Conservation (phyloP, 192 early-diverging fungal species). For the Piromyces sp. region DNA sequence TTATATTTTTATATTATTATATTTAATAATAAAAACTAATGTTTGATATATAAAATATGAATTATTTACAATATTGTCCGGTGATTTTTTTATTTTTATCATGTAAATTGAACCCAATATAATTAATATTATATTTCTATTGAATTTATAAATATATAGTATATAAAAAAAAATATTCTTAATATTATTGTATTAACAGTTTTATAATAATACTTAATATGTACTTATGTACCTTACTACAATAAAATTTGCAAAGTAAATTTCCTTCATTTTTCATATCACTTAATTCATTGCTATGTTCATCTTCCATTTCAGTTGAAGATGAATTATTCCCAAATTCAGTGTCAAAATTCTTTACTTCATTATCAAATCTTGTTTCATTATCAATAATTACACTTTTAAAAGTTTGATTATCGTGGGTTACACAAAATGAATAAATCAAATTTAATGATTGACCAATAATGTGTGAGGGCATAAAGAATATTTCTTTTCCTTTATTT, state of each 20-base stretch:
- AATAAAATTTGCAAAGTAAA: background rate
- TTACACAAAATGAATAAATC: background rate
- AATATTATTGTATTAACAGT: no score
- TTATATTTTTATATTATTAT: no score
- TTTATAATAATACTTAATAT: no score
- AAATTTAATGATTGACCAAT: background rate
- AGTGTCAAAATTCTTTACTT: background rate
- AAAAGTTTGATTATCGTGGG: background rate
- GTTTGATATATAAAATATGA: no score
- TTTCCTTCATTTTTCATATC: background rate
- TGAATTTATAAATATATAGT: no score
- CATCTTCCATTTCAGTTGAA: background rate
- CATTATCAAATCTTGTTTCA: background rate
- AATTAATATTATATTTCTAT: background rate
- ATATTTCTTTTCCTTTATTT: background rate
- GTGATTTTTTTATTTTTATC: background rate
- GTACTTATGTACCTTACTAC: background rate
- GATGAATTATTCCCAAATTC: background rate
- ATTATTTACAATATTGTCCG: background rate
- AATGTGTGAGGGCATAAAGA: background rate
- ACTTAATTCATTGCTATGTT: background rate
- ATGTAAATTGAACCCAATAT: background rate
- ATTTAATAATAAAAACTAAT: no score
- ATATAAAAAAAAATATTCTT: no score
- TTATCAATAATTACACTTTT: background rate